Evolutionary conservation across 768 basidiomycete species (phyloP).

Genomic region (Crepidotus variabilis): DNA sequence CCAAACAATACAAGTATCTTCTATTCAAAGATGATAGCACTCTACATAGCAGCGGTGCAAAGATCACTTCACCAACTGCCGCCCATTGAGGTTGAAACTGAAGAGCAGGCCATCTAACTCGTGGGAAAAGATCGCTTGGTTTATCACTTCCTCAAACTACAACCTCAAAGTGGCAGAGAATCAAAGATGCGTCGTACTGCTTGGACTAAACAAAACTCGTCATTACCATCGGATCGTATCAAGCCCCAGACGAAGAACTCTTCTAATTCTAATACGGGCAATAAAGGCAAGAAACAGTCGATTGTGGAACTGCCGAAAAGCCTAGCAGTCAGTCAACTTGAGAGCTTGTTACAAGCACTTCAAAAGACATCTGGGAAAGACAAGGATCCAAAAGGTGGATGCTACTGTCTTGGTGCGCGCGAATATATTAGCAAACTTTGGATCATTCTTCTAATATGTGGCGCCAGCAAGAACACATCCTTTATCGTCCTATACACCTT

Average conservation of each 20-base stretch:
- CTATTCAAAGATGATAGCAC: too few species aligned
- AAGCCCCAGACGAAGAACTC: constrained; percentile 25
- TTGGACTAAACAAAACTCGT: constrained; percentile 38
- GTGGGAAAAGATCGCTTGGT: too few species aligned
- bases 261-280: constrained; percentile 2
- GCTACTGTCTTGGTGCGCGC: constrained; percentile 65
- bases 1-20: too few species aligned
- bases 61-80: too few species aligned
- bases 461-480: constrained; percentile 49
- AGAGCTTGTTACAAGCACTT: constrained; percentile 41
- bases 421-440: constrained; percentile 4
- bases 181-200: constrained; percentile 36
- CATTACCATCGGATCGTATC: constrained; percentile 55
- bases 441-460: background rate
- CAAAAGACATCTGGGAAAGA: constrained; percentile 25
- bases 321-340: constrained; percentile 42
- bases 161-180: background rate
- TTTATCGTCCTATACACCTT: constrained; percentile 52
- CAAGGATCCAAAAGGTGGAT: constrained; percentile 60
- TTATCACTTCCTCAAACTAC: too few species aligned
- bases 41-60: too few species aligned
- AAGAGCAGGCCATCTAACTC: too few species aligned
- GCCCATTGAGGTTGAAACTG: too few species aligned
- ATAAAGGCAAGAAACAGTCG: constrained; percentile 28
- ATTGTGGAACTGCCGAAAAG: constrained; percentile 38